A percentile compares a stretch with the other conserved stretches of the same genome.
Evolutionary conservation across 768 basidiomycete genomes (phyloP).

Genomic region (Coprinopsis strossmayeri): DNA sequence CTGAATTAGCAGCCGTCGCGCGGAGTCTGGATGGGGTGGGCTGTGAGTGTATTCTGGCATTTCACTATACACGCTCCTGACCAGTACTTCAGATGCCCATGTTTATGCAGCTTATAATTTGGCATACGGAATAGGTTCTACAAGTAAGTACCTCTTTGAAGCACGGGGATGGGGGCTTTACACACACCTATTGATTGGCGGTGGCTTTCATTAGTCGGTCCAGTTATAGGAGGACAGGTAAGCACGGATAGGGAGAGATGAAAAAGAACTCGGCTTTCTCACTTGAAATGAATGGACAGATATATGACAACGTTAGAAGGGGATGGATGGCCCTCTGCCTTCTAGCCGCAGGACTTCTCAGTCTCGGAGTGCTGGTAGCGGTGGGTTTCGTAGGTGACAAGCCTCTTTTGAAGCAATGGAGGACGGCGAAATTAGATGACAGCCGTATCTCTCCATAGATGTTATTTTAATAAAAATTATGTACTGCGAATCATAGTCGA

Average conservation of each 20-base stretch:
- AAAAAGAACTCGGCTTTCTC: not conserved
- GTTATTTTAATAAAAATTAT: too few relatives aligned
- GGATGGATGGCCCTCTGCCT: slow-evolving; percentile 61
- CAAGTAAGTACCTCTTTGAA: slow-evolving; percentile 30
- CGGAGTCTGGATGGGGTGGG: slow-evolving; percentile 56
- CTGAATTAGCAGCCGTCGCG: slow-evolving; percentile 61
- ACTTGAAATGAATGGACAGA: slow-evolving; percentile 26
- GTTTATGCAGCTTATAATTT: slow-evolving; percentile 73
- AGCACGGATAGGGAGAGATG: slow-evolving; percentile 10
- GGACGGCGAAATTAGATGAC: too few relatives aligned
- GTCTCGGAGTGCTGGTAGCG: slow-evolving; percentile 30
- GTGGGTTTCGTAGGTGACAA: slow-evolving; percentile 44
- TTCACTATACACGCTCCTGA: slow-evolving; percentile 1
- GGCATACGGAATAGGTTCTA: slow-evolving; percentile 58
- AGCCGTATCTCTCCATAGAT: too few relatives aligned
- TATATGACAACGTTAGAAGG: slow-evolving; percentile 46
- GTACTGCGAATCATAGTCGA: too few relatives aligned
- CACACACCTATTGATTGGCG: not conserved
- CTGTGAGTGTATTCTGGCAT: slow-evolving; percentile 39
- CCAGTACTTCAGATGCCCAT: slow-evolving; percentile 50
- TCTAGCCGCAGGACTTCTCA: slow-evolving; percentile 37
- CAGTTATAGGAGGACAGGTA: slow-evolving; percentile 64
- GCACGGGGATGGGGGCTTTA: not conserved
- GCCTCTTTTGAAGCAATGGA: slow-evolving; percentile 25
- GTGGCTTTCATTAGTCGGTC: slow-evolving; percentile 70